Evolutionary conservation across 805 yeast species (phyloP).

Genomic region (Sugiyamaella lignohabitans): DNA sequence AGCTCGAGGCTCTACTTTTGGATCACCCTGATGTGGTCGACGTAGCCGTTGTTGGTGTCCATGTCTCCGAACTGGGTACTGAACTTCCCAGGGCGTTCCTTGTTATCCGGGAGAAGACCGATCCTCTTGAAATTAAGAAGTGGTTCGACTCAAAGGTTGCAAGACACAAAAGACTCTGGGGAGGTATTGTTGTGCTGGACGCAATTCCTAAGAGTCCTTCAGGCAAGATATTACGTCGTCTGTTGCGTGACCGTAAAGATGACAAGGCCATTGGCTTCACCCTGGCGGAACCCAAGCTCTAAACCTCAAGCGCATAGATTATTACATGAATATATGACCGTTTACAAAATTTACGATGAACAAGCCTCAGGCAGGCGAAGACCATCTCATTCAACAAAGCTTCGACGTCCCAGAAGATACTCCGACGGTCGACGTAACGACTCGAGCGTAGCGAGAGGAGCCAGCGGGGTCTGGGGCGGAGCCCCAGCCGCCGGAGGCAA

Average conservation of each 20-base stretch:
- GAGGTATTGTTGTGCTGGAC: slow-evolving; percentile 57
- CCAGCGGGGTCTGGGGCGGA: neutral
- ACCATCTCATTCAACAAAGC: no score
- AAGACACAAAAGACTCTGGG: slow-evolving; percentile 35
- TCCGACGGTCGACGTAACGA: no score
- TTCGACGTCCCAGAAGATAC: no score
- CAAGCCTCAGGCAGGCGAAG: no score
- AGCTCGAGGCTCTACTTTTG: slow-evolving; percentile 77
- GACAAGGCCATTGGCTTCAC: slow-evolving; percentile 14
- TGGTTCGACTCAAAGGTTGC: slow-evolving; percentile 36
- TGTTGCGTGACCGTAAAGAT: slow-evolving; percentile 54
- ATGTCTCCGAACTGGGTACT: slow-evolving; percentile 70
- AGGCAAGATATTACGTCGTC: slow-evolving; percentile 91
- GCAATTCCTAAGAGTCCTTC: slow-evolving; percentile 92
- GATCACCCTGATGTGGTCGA: slow-evolving; percentile 76
- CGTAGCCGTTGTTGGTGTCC: slow-evolving; percentile 79
- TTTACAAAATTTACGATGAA: no score
- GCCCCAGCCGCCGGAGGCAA: slow-evolving; percentile 1
- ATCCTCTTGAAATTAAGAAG: slow-evolving; percentile 22
- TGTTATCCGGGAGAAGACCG: slow-evolving; percentile 23
- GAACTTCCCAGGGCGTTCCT: slow-evolving; percentile 42
- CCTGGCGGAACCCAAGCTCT: slow-evolving; percentile 5
- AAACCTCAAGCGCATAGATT: neutral
- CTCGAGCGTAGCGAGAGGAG: neutral
- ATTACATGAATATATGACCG: no score